These are phyloP conservation scores for Cyclocybe aegerita DNA, from an alignment of 768 basidiomycete genomes.

Conservation along the genomic window DNA sequence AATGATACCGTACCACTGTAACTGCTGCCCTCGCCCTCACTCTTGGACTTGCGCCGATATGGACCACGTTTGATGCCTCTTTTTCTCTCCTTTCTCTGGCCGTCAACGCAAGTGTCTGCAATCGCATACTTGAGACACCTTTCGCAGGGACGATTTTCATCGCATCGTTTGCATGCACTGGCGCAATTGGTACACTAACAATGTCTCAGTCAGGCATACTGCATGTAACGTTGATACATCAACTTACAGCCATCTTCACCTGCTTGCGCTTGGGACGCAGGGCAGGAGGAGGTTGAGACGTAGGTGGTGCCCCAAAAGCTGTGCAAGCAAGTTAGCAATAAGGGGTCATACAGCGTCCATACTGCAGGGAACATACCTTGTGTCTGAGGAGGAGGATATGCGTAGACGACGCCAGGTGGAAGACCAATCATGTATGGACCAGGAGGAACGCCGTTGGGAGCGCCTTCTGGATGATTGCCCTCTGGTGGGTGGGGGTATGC, in stretches of 20 bases:
- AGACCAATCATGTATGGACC: conserved; percentile 40
- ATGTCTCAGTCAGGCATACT: not conserved
- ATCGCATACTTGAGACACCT: conserved; percentile 90
- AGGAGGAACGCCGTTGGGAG: conserved; percentile 31
- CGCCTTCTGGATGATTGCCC: conserved; percentile 32
- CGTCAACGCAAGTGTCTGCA: conserved; percentile 76
- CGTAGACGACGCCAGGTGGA: conserved; percentile 44
- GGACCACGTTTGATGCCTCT: conserved; percentile 88
- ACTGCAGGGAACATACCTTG: conserved; percentile 28
- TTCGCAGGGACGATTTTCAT: conserved; percentile 85
- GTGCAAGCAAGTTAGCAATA: conserved; percentile 15
- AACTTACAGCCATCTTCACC: conserved; percentile 78
- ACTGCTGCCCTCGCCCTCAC: conserved; percentile 17
- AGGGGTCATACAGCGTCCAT: conserved; percentile 9
- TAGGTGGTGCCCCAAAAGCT: conserved; percentile 24
- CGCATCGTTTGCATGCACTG: conserved; percentile 85
- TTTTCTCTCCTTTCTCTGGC: conserved; percentile 90
- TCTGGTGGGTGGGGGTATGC: conserved; percentile 42
- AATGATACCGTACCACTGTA: conserved; percentile 16
- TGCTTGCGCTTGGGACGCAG: conserved; percentile 74
- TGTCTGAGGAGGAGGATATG: conserved; percentile 38
- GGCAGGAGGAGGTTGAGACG: conserved; percentile 24
- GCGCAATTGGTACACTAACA: conserved; percentile 80
- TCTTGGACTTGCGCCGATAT: conserved; percentile 66
- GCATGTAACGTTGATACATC: not conserved